Conservation (phyloP, 805 yeast genomes). For the Wickerhamiella nectarea region DNA sequence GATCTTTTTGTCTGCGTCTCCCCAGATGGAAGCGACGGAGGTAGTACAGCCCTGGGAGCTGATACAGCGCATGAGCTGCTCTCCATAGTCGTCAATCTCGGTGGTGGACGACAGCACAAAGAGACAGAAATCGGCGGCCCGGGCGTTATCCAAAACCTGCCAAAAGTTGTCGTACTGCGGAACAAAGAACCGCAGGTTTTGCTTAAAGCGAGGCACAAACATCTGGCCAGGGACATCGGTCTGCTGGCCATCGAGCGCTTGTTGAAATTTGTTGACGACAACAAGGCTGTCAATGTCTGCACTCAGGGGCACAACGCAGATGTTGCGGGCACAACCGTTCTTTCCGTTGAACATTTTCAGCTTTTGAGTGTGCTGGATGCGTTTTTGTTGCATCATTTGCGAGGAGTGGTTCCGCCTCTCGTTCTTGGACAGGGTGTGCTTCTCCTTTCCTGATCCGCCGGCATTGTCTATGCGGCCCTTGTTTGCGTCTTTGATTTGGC, state of each 20-base stretch:
- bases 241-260: slow-evolving; percentile 12
- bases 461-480: slow-evolving; percentile 77
- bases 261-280: slow-evolving; percentile 17
- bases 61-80: slow-evolving; percentile 74
- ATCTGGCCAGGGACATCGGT: slow-evolving; percentile 28
- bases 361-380: slow-evolving; percentile 40
- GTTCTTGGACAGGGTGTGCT: slow-evolving; percentile 33
- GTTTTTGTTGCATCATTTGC: slow-evolving; percentile 63
- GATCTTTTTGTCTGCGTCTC: slow-evolving; percentile 52
- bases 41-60: slow-evolving; percentile 87
- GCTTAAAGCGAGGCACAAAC: slow-evolving; percentile 52
- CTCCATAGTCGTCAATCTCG: slow-evolving; percentile 79
- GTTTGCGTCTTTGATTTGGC: slow-evolving; percentile 61
- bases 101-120: slow-evolving; percentile 78
- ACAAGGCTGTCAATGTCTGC: slow-evolving; percentile 39
- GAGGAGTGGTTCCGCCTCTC: slow-evolving; percentile 68
- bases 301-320: slow-evolving; percentile 70
- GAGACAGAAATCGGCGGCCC: slow-evolving; percentile 76
- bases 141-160: slow-evolving; percentile 70
- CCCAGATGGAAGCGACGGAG: slow-evolving; percentile 64
- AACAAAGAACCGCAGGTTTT: slow-evolving; percentile 55
- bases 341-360: slow-evolving; percentile 68
- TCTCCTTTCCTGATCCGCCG: slow-evolving; percentile 18
- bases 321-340: slow-evolving; percentile 68
- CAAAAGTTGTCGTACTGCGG: slow-evolving; percentile 50